Evolutionary conservation across 2,329 filamentous ascomycete species (phyloP), one percentile per base, ranked within the genome.

Genomic region (Pseudopithomyces maydicus): DNA sequence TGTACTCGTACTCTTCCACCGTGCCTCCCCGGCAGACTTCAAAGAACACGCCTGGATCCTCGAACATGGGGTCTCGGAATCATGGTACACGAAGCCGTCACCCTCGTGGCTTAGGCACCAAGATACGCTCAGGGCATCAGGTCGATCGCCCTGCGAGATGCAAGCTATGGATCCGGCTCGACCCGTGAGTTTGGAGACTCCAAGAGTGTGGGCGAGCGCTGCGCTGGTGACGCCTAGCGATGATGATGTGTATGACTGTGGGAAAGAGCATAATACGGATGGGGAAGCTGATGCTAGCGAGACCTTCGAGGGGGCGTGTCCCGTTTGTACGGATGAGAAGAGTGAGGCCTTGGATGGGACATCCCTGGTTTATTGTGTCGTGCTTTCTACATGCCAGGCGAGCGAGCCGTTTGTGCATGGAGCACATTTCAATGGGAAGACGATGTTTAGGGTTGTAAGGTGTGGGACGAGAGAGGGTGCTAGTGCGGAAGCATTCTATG

Each of bases 391-490:
- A 4, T 59, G 38, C n/a, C 66, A 72, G 29, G 63, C 61, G 10
- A 58, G 49, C 7, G 61, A 68, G 6, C 51, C 53, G 0, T 64
- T 65, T 22, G 45, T 56, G 1, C 54, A 57, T 35, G 58, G 58
- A 2, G 35, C 52, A 0, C 53, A 63, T 17, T 58, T 49, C 48
- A 60, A 61, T 4, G 71, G 70, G 6, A 55, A 44, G 12, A 60
- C 64, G 22, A 70, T 74, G 4, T 74, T 70, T 63, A 74, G 65
- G 42, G 33, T 75, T 6, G 46, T 71, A 39, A 69, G 63, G 35
- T 75, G 68, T 42, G 72, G 73, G 3, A 72, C 69, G 48, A 64
- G 72, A 6, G 70, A 74, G 20, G 68, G 67, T 12, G 73, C 72
- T 0, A 57, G 60, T 2, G 58, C 68, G 0, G 70, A 75, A 47